Evolutionary conservation across 2,329 filamentous ascomycete genomes (phyloP).

Genomic region (Emmonsia crescens): DNA sequence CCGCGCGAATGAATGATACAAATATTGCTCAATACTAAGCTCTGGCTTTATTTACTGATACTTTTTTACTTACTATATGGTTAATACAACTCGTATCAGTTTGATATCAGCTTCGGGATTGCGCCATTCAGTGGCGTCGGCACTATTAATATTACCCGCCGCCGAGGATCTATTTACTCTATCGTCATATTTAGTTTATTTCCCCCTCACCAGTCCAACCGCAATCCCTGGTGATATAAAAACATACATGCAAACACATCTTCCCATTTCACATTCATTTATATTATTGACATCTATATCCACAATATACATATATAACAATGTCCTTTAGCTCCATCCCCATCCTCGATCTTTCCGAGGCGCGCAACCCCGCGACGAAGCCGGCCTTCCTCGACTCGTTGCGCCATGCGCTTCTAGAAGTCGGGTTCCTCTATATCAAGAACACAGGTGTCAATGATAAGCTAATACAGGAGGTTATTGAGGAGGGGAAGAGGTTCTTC

Average conservation of each 20-base stretch:
- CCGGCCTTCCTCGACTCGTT: constrained; percentile 59
- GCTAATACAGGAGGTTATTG: constrained; percentile 54
- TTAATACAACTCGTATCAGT: neutral
- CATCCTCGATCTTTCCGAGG: constrained; percentile 62
- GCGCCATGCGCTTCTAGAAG: constrained; percentile 65
- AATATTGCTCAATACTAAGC: too few species aligned
- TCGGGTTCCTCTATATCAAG: constrained; percentile 79
- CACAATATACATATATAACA: neutral
- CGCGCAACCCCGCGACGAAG: constrained; percentile 55
- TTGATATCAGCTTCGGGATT: neutral
- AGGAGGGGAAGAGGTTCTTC: constrained; percentile 63
- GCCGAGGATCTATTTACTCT: neutral
- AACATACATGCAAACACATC: neutral
- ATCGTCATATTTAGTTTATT: neutral
- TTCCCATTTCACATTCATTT: neutral
- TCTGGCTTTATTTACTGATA: too few species aligned
- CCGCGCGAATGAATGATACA: neutral
- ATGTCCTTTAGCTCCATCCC: constrained; percentile 69
- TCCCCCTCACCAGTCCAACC: neutral
- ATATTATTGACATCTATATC: neutral
- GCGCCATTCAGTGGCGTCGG: neutral
- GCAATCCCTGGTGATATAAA: neutral
- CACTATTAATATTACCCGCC: neutral
- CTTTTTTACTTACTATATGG: too few species aligned
- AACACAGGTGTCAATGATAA: constrained; percentile 62